phyloP scores from a whole-genome alignment of 1,139 yeast genomes.

The Kodamaea derodonti region DNA sequence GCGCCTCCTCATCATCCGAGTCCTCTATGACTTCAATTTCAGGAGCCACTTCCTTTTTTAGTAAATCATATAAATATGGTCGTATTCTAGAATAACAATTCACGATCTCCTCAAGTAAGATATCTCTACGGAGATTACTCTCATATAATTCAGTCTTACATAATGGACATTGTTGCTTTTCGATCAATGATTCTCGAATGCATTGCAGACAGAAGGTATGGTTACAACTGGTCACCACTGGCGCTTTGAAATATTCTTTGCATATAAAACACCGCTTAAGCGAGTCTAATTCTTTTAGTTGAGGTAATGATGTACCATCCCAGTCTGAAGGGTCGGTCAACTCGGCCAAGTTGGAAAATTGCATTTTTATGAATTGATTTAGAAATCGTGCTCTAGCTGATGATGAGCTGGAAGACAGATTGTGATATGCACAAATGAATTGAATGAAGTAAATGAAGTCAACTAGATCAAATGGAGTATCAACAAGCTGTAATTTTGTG shows the following conservation, averaged over 20 bases:
- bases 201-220: slow-evolving; percentile 93
- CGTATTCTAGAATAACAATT: slow-evolving; percentile 50
- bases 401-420: no score
- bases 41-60: slow-evolving; percentile 9
- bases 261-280: slow-evolving; percentile 86
- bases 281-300: slow-evolving; percentile 59
- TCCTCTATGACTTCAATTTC: neutral
- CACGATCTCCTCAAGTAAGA: slow-evolving; percentile 70
- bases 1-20: slow-evolving; percentile 1
- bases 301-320: slow-evolving; percentile 50
- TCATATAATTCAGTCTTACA: slow-evolving; percentile 74
- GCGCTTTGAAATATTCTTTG: slow-evolving; percentile 77
- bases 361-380: no score
- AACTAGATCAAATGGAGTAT: no score
- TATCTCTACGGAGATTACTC: slow-evolving; percentile 64
- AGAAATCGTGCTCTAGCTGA: no score
- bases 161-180: slow-evolving; percentile 67
- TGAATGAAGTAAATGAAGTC: no score
- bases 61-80: slow-evolving; percentile 26
- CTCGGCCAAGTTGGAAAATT: slow-evolving; percentile 11
- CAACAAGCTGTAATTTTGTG: no score
- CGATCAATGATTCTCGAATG: slow-evolving; percentile 65
- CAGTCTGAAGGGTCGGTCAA: slow-evolving; percentile 75
- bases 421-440: no score
- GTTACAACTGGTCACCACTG: slow-evolving; percentile 81